phyloP scores from a whole-genome alignment of 495 filamentous ascomycete species.

The Neurospora pannonica region DNA sequence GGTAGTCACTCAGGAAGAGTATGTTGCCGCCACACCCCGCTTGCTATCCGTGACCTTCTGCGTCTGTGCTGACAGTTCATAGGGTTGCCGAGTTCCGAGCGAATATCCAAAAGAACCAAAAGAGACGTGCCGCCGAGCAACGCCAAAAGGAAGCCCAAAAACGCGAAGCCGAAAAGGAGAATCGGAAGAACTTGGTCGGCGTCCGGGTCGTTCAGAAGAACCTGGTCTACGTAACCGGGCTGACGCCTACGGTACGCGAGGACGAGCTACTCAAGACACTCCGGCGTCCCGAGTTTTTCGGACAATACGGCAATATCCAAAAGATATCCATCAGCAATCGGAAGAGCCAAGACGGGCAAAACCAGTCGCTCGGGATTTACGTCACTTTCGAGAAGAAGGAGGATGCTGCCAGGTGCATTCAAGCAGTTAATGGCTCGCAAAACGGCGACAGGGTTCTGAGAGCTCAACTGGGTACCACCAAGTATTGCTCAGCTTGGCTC shows the following conservation, averaged over 20 bases:
- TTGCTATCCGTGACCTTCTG: not conserved
- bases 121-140: constrained; percentile 73
- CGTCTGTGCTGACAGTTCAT: constrained; percentile 16
- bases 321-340: constrained; percentile 98
- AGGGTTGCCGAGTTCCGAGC: constrained; percentile 63
- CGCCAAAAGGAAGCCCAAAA: constrained; percentile 93
- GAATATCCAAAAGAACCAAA: constrained; percentile 79
- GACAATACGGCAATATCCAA: constrained; percentile 95
- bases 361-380: constrained; percentile 87
- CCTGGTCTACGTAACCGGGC: constrained; percentile 91
- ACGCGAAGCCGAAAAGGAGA: constrained; percentile 88
- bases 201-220: constrained; percentile 97
- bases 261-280: constrained; percentile 83
- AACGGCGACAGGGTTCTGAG: constrained; percentile 82
- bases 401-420: constrained; percentile 83
- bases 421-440: constrained; percentile 79
- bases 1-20: constrained; percentile 88
- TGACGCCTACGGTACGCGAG: constrained; percentile 83
- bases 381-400: constrained; percentile 86
- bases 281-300: constrained; percentile 84
- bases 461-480: constrained; percentile 95
- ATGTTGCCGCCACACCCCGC: constrained; percentile 24
- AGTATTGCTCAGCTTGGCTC: constrained; percentile 97
- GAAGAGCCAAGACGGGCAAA: constrained; percentile 57
- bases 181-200: constrained; percentile 87